Evolutionary conservation across 768 basidiomycete species (phyloP), one percentile per base, ranked within the genome.

Genomic region (Dioszegia hungarica): DNA sequence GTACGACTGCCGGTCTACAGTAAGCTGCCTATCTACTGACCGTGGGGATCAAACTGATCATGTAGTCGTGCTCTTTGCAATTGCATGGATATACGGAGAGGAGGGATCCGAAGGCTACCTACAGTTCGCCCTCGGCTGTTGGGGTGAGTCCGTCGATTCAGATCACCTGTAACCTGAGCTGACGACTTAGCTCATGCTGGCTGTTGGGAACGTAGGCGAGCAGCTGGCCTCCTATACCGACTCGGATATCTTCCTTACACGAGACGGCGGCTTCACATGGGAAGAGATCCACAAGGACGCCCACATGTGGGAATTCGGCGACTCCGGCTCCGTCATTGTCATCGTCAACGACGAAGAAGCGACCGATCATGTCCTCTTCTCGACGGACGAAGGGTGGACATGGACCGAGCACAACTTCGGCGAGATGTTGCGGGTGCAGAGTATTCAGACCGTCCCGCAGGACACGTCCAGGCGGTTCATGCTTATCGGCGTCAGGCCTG

Each of bases 281-380:
- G 85, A 95, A 73, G 95, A 99, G 78, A 87, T 99, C 0, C 92
- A 92, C 79, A 99, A 99, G 74, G 93, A 94, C 63, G 94, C 95
- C 0, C 88, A 98, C 71, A 81, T 97, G 36, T 99, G 90, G 91
- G 92, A 93, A 73, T 98, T 94, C 66, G 94, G 94, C 27, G 95
- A 98, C 78, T 94, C 90, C 0, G 95, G 95, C 4, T 92, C 93
- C 1, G 81, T 99, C 56, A 81, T 98, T 33, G 80, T 99, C 64
- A 86, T 99, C 79, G 90, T 85, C 40, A 97, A 98, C 75, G 95
- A 99, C 74, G 94, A 98, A 73, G 87, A 87, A 57, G 83, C 92
- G 0, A 93, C 89, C 2, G 88, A 95, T 67, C 86, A 88, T 60
- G 82, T 98, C 40, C 74, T 93, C 61, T 98, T 86, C 78, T 90